Evolutionary conservation across 1,139 yeast genomes (phyloP).

Genomic region (Candida sp.): DNA sequence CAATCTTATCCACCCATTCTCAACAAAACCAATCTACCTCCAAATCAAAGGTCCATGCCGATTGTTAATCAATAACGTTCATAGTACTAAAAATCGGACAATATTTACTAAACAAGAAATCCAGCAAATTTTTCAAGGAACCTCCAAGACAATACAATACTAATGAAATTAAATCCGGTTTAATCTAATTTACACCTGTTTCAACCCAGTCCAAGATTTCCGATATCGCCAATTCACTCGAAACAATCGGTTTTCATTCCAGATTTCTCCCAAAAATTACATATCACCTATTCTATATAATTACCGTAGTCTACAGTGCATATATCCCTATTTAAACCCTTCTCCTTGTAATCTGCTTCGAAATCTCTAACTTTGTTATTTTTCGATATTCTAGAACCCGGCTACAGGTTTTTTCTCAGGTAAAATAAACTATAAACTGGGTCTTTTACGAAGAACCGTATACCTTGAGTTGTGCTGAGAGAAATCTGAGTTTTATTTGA

Average conservation of each 20-base stretch:
- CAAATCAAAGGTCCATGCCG: slow-evolving; percentile 24
- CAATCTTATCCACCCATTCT: slow-evolving; percentile 10
- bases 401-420: background rate
- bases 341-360: background rate
- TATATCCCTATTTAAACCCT: background rate
- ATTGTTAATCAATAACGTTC: slow-evolving; percentile 18
- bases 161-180: too few relatives aligned
- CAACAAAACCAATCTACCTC: slow-evolving; percentile 18
- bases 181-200: too few relatives aligned
- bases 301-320: background rate
- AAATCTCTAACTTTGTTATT: background rate
- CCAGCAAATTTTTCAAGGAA: slow-evolving; percentile 6
- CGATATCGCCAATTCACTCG: background rate
- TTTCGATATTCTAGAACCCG: background rate
- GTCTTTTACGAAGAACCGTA: background rate
- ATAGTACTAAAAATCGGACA: slow-evolving; percentile 10
- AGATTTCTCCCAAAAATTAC: background rate
- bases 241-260: background rate
- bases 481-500: too few relatives aligned
- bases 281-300: background rate
- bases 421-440: too few relatives aligned
- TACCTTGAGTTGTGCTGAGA: background rate
- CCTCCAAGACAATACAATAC: background rate
- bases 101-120: slow-evolving; percentile 22
- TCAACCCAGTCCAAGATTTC: background rate